Conservation (phyloP, 371 early-diverging fungal species). For the Circinella minor region DNA sequence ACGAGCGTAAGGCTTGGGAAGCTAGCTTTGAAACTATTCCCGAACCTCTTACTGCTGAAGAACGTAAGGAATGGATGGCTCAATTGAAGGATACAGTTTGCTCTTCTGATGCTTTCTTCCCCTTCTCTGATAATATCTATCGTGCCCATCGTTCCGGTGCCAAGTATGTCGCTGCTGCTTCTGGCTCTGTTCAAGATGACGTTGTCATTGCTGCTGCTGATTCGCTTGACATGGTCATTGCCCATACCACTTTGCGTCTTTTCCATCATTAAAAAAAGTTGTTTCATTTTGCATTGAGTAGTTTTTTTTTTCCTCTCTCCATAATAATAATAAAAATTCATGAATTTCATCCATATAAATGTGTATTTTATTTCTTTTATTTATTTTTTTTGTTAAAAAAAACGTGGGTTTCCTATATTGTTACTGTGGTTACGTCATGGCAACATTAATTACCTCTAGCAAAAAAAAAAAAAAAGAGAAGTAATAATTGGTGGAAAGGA, state of each 20-base stretch:
- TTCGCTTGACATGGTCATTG: constrained; percentile 79
- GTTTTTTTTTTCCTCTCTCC: neutral
- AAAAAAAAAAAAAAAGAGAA: neutral
- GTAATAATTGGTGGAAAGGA: too few species aligned
- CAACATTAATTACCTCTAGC: neutral
- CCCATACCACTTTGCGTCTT: constrained; percentile 85
- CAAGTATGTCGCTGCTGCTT: constrained; percentile 87
- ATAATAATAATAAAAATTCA: neutral
- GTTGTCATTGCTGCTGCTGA: constrained; percentile 87
- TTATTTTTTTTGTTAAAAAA: neutral
- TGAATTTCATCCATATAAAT: too few species aligned
- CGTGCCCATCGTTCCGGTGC: constrained; percentile 90
- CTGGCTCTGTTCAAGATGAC: constrained; percentile 89
- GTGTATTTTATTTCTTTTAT: too few species aligned
- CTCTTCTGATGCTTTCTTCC: constrained; percentile 98
- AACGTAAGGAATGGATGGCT: constrained; percentile 80
- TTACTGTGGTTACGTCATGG: constrained; percentile 1
- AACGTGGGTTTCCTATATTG: neutral
- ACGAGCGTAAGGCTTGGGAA: constrained; percentile 82
- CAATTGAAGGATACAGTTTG: constrained; percentile 78
- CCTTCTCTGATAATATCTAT: constrained; percentile 95
- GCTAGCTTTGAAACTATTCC: constrained; percentile 83
- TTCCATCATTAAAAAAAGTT: constrained; percentile 87
- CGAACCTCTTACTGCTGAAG: constrained; percentile 75
- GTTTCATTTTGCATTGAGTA: neutral